Evolutionary conservation across 1,139 yeast genomes (phyloP), one percentile per base, ranked within the genome.

Genomic region (Yamadazyma dushanensis): DNA sequence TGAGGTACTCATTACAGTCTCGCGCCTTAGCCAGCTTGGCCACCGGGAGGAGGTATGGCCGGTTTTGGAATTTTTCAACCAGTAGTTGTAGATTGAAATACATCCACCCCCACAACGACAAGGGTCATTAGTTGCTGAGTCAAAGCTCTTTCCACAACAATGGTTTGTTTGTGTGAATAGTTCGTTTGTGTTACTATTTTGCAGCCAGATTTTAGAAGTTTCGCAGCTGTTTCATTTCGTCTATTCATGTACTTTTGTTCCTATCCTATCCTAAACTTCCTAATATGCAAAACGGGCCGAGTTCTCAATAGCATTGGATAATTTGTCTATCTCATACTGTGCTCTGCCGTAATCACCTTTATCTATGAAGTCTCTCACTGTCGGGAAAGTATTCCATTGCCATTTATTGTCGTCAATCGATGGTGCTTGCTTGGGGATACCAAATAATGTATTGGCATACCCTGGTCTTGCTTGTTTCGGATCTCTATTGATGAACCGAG

Each of bases 1-100:
- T 62, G 62, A 55, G 57, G 46, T 45, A 44, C 48, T 32, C 55
- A 69, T 79, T 79, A 79, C 85, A 79, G 85, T 78, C 85, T 78
- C 80, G 80, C 83, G 83, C 83, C 81, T 77, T 78, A 77, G 72
- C 84, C 83, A 78, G 76, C 83, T 78, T 75, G 80, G 84, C 84
- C 78, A 78, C 80, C 82, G 70, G 66, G 83, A 78, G 83, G 54
- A 42, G 8, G 13, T 21, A 5, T 21, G 16, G 5, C 26, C 26
- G 26, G 9, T 8, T 14, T 24, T 15, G 16, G 26, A 11, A 13
- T 13, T 4, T 4, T 5, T 14, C 15, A 10, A 10, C 8, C 16
- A n/a, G n/a, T n/a, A n/a, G n/a, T n/a, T n/a, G n/a, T n/a, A n/a
- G n/a, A n/a, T n/a, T n/a, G n/a, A n/a, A n/a, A n/a, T n/a, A n/a